These are phyloP conservation scores for Geotrichum bryndzae DNA, from an alignment of 1,139 yeast genomes.

Conservation along the genomic window DNA sequence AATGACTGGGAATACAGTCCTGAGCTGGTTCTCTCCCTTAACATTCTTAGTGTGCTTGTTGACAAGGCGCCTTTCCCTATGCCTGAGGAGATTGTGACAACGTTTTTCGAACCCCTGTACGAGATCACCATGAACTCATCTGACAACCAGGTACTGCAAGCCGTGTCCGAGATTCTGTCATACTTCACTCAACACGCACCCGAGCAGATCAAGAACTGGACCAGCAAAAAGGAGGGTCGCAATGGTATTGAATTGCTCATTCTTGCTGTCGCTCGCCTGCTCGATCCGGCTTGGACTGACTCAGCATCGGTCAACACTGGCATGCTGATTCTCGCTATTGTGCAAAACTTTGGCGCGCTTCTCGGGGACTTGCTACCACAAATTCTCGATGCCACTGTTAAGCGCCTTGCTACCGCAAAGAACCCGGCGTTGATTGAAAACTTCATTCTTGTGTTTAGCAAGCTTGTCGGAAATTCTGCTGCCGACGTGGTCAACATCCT, in stretches of 20 bases:
- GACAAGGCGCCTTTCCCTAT: constrained; percentile 43
- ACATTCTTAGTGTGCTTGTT: constrained; percentile 55
- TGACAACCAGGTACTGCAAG: constrained; percentile 78
- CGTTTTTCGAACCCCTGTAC: constrained; percentile 48
- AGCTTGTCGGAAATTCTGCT: constrained; percentile 58
- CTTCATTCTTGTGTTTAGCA: constrained; percentile 68
- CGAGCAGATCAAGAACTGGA: constrained; percentile 40
- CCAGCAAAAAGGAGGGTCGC: constrained; percentile 37
- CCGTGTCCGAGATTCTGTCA: constrained; percentile 69
- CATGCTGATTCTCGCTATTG: constrained; percentile 39
- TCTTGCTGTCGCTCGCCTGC: constrained; percentile 34
- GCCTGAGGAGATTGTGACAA: constrained; percentile 46
- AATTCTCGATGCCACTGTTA: constrained; percentile 67
- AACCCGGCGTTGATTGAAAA: constrained; percentile 72
- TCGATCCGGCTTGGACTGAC: constrained; percentile 68
- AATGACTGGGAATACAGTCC: constrained; percentile 36
- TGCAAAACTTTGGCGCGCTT: constrained; percentile 50
- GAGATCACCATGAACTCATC: constrained; percentile 48
- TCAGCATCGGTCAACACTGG: constrained; percentile 68
- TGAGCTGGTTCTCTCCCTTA: constrained; percentile 59
- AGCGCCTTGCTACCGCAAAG: constrained; percentile 56
- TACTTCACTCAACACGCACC: constrained; percentile 52
- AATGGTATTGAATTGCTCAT: constrained; percentile 46
- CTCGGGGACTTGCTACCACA: constrained; percentile 51
- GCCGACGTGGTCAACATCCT: constrained; percentile 57